phyloP scores from a whole-genome alignment of 2,329 filamentous ascomycete species.

The Amphichorda felina region DNA sequence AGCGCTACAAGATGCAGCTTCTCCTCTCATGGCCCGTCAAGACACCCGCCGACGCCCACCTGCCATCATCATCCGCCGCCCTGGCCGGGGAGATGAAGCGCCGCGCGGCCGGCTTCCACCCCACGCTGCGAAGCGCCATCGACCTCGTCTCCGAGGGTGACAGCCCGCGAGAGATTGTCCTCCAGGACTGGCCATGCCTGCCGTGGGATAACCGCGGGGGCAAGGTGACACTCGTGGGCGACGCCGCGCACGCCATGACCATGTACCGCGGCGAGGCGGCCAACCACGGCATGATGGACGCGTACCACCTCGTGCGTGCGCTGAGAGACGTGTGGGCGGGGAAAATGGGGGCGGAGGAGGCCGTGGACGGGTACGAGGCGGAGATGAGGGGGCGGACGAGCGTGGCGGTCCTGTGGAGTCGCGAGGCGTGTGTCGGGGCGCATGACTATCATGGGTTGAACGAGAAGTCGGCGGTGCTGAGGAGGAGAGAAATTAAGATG shows the following conservation, averaged over 20 bases:
- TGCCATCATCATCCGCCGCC: constrained; percentile 16
- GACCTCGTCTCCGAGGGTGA: constrained; percentile 28
- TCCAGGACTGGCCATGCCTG: constrained; percentile 22
- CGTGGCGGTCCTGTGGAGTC: constrained; percentile 16
- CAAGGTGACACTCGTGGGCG: constrained; percentile 35
- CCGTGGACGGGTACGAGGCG: constrained; percentile 15
- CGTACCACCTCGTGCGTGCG: constrained; percentile 14
- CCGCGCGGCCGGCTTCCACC: constrained; percentile 17
- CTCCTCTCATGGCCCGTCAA: constrained; percentile 32
- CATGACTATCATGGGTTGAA: constrained; percentile 17
- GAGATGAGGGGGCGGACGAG: constrained; percentile 16
- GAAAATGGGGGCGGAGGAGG: constrained; percentile 4
- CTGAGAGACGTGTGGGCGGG: constrained; percentile 9
- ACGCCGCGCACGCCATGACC: constrained; percentile 47
- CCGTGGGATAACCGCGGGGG: constrained; percentile 30
- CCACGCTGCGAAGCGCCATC: constrained; percentile 27
- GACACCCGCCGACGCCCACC: constrained; percentile 16
- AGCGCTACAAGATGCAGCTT: constrained; percentile 29
- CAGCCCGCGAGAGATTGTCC: constrained; percentile 19
- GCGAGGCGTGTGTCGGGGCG: constrained; percentile 19
- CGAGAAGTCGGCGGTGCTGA: constrained; percentile 18
- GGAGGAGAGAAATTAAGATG: constrained; percentile 9
- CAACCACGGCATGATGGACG: constrained; percentile 28
- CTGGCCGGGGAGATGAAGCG: constrained; percentile 27
- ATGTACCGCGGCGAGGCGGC: constrained; percentile 33